Percentiles rank a stretch among this genome's conserved stretches.
Conservation (phyloP, 1,284 basidiomycete genomes). For the Exobasidium cylindrosporum region DNA sequence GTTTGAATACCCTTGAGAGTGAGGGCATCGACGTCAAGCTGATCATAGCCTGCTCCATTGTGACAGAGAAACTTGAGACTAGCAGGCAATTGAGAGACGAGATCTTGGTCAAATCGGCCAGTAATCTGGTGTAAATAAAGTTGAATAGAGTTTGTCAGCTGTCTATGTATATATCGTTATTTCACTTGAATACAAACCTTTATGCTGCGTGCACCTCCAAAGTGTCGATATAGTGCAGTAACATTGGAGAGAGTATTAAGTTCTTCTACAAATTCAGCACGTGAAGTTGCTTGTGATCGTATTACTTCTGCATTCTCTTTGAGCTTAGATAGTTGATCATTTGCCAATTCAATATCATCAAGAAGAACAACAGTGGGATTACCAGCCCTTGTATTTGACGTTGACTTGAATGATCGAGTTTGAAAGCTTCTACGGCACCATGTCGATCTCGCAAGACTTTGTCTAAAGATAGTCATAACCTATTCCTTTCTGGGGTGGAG, state of each 20-base stretch:
- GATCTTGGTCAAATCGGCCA: conserved; percentile 40
- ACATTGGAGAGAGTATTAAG: not conserved
- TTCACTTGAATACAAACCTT: conserved; percentile 10
- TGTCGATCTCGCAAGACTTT: not conserved
- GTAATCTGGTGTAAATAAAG: conserved; percentile 17
- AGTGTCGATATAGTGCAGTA: conserved; percentile 69
- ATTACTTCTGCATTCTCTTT: conserved; percentile 25
- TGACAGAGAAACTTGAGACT: conserved; percentile 41
- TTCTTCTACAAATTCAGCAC: not conserved
- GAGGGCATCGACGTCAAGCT: conserved; percentile 39
- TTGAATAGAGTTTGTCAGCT: too few species aligned
- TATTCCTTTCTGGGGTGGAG: too few species aligned
- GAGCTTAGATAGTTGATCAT: conserved; percentile 29
- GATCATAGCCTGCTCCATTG: conserved; percentile 51
- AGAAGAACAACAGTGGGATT: conserved; percentile 33
- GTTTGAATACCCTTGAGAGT: conserved; percentile 30
- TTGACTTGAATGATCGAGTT: not conserved
- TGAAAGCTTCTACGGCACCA: not conserved
- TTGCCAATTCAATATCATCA: conserved; percentile 40
- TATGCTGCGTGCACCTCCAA: conserved; percentile 56
- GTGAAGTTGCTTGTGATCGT: conserved; percentile 6
- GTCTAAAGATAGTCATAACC: too few species aligned
- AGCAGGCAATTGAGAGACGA: conserved; percentile 31
- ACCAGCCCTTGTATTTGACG: conserved; percentile 17
- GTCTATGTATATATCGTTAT: not conserved